Conservation (phyloP, 2,329 filamentous ascomycete species). For the Sarocladium strictum region DNA sequence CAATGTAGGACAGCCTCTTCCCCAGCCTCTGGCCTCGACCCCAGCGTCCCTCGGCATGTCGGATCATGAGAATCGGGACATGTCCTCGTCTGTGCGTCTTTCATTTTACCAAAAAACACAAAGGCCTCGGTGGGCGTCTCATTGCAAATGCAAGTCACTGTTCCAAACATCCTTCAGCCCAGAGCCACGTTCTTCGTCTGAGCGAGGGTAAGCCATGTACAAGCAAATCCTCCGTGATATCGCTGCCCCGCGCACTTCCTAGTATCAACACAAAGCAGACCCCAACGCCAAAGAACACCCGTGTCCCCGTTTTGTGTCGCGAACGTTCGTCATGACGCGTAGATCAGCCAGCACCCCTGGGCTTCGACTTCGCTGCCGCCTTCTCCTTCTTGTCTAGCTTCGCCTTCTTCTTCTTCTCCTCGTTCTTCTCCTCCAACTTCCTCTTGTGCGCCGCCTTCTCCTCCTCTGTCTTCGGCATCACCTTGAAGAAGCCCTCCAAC, state of each 20-base stretch:
- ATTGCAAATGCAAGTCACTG: background rate
- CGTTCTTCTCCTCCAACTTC: constrained; percentile 87
- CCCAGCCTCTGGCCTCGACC: background rate
- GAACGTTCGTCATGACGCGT: background rate
- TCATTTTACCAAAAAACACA: background rate
- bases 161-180: background rate
- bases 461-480: constrained; percentile 78
- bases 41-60: background rate
- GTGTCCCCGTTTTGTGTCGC: background rate
- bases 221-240: background rate
- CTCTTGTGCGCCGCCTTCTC: constrained; percentile 83
- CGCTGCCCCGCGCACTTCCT: background rate
- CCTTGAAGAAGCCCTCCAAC: constrained; percentile 95
- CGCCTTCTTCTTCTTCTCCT: constrained; percentile 89
- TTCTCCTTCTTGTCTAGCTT: constrained; percentile 96
- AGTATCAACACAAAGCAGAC: background rate
- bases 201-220: too few species aligned
- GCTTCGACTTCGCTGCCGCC: constrained; percentile 83
- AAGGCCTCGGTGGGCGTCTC: background rate
- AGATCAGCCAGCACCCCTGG: constrained; percentile 53
- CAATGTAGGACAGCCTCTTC: background rate
- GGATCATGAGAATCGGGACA: background rate
- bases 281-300: constrained; percentile 9
- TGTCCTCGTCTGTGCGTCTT: too few species aligned
- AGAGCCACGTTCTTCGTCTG: too few species aligned